Evolutionary conservation across 768 basidiomycete species (phyloP).

Genomic region (Calocera cornea): DNA sequence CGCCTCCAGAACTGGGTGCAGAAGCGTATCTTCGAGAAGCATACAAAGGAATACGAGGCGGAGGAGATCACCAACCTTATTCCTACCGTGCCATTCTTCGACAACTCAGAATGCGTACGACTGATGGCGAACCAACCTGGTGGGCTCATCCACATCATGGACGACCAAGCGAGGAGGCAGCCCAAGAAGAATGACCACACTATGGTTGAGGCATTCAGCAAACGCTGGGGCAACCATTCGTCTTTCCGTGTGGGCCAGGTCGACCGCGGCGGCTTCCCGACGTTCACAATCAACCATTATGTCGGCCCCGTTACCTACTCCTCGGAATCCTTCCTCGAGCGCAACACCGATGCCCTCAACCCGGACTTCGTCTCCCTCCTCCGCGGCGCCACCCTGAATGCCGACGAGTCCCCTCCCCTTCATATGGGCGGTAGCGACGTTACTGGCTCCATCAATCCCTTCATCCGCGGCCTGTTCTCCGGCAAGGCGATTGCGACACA

Average conservation of each 20-base stretch:
- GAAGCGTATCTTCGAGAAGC: constrained; percentile 62
- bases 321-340: constrained; percentile 75
- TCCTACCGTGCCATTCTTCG: constrained; percentile 66
- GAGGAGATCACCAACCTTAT: constrained; percentile 65
- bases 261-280: constrained; percentile 65
- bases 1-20: constrained; percentile 74
- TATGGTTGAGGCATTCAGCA: constrained; percentile 88
- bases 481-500: constrained; percentile 82
- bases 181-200: constrained; percentile 86
- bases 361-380: constrained; percentile 87
- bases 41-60: constrained; percentile 66
- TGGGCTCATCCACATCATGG: constrained; percentile 93
- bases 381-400: constrained; percentile 34
- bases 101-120: constrained; percentile 80
- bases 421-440: constrained; percentile 37
- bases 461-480: constrained; percentile 81
- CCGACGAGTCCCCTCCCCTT: constrained; percentile 12
- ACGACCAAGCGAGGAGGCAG: constrained; percentile 77
- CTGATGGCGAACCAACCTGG: constrained; percentile 77
- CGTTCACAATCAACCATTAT: constrained; percentile 86
- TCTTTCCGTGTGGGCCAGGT: constrained; percentile 72
- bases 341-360: constrained; percentile 78
- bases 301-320: constrained; percentile 87
- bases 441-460: constrained; percentile 75
- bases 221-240: constrained; percentile 87